phyloP scores from a whole-genome alignment of 495 filamentous ascomycete genomes.

The Trichoderma asperelloides region DNA sequence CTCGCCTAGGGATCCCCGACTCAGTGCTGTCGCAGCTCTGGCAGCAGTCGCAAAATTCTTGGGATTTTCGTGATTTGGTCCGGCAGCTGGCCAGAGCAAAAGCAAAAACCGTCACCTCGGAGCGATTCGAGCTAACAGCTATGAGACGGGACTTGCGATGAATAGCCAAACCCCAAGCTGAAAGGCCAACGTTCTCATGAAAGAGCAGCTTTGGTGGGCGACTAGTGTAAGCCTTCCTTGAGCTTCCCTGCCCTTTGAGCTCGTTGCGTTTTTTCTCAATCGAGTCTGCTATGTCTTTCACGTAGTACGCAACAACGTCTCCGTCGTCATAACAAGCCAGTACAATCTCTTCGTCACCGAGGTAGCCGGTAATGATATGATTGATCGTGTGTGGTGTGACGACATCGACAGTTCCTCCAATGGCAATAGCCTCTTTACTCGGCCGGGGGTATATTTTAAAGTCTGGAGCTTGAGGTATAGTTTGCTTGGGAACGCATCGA shows the following conservation, averaged over 20 bases:
- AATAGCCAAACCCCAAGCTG: constrained; percentile 85
- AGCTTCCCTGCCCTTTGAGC: constrained; percentile 10
- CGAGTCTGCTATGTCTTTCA: constrained; percentile 31
- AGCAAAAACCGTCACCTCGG: constrained; percentile 60
- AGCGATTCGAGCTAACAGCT: constrained; percentile 68
- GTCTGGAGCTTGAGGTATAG: constrained; percentile 48
- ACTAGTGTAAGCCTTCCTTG: not conserved
- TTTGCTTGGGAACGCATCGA: constrained; percentile 50
- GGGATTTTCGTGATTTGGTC: constrained; percentile 17
- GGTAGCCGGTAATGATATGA: constrained; percentile 63
- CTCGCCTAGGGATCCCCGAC: constrained; percentile 23
- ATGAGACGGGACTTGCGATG: constrained; percentile 71
- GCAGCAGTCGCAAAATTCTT: constrained; percentile 16
- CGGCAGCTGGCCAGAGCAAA: constrained; percentile 47
- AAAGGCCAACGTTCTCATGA: constrained; percentile 60
- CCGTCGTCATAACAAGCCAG: constrained; percentile 77
- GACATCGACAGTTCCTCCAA: constrained; percentile 49
- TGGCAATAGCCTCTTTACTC: constrained; percentile 28
- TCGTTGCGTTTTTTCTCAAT: constrained; percentile 14
- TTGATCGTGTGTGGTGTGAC: constrained; percentile 64
- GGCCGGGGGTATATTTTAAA: constrained; percentile 57
- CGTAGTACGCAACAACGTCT: constrained; percentile 76
- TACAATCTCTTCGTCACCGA: constrained; percentile 75
- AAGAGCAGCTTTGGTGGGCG: constrained; percentile 42
- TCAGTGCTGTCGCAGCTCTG: constrained; percentile 17